Evolutionary conservation across 805 yeast genomes (phyloP).

Genomic region (Wickerhamiella vanderwaltii): DNA sequence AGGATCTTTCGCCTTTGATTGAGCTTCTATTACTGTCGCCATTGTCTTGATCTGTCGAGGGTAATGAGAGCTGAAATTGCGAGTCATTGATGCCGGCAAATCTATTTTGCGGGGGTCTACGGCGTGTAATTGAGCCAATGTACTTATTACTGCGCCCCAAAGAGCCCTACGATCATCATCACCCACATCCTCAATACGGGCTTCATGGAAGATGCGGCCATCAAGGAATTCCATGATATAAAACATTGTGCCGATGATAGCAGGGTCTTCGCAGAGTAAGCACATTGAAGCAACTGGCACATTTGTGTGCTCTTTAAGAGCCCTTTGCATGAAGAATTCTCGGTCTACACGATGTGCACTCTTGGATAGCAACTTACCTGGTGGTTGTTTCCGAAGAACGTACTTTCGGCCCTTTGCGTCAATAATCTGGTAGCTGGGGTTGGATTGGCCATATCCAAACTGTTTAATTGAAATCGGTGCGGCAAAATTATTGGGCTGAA

Average conservation of each 20-base stretch:
- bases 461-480: conserved; percentile 35
- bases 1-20: conserved; percentile 25
- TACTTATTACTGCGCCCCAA: conserved; percentile 40
- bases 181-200: conserved; percentile 33
- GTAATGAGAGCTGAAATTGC: conserved; percentile 35
- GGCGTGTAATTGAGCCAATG: conserved; percentile 39
- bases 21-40: conserved; percentile 32
- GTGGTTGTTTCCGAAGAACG: conserved; percentile 48
- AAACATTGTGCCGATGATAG: conserved; percentile 42
- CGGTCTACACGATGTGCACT: conserved; percentile 54
- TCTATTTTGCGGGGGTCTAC: conserved; percentile 35
- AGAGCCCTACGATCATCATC: conserved; percentile 24
- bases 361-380: conserved; percentile 37
- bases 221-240: conserved; percentile 49
- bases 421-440: conserved; percentile 44
- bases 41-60: conserved; percentile 43
- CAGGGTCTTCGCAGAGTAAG: conserved; percentile 45
- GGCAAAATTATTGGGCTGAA: conserved; percentile 17
- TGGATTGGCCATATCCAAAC: conserved; percentile 51
- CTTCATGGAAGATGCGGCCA: conserved; percentile 46
- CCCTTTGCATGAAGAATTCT: conserved; percentile 41
- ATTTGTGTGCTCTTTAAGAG: conserved; percentile 24
- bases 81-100: conserved; percentile 35
- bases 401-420: conserved; percentile 32
- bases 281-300: conserved; percentile 47